A percentile compares a stretch with the other conserved stretches of the same genome.
Evolutionary conservation across 257 asterid species (phyloP).

Genomic region (Capsicum baccatum): DNA sequence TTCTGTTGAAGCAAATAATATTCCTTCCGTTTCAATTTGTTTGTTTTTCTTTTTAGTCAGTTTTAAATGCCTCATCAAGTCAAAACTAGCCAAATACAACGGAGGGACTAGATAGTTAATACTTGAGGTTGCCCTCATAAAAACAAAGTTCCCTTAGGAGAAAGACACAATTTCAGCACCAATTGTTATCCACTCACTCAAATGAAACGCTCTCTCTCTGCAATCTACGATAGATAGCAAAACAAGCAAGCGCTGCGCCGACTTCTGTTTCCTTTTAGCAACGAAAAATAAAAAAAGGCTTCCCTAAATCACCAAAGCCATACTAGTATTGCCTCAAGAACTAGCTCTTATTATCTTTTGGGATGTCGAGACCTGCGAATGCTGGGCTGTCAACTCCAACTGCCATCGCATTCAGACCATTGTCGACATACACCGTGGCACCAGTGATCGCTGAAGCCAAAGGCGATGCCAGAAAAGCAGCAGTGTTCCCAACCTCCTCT

Average conservation of each 20-base stretch:
- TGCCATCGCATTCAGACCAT: slow-evolving; percentile 86
- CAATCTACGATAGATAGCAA: neutral
- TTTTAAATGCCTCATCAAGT: too few species aligned
- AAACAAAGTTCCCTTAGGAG: neutral
- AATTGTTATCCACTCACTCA: neutral
- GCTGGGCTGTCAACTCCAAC: slow-evolving; percentile 88
- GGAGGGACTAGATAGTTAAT: neutral
- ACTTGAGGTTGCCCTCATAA: neutral
- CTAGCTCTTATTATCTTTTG: slow-evolving; percentile 49
- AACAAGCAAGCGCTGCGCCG: too few species aligned
- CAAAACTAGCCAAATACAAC: too few species aligned
- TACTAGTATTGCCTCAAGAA: slow-evolving; percentile 34
- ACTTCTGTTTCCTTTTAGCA: too few species aligned
- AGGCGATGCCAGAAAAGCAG: slow-evolving; percentile 81
- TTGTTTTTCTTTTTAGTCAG: too few species aligned
- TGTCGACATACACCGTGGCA: slow-evolving; percentile 73
- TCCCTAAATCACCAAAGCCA: neutral
- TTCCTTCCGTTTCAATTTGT: too few species aligned
- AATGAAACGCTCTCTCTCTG: neutral
- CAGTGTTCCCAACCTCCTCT: slow-evolving; percentile 86
- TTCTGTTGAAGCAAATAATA: too few species aligned
- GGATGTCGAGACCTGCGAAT: slow-evolving; percentile 62
- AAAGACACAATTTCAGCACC: neutral
- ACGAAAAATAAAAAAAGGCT: too few species aligned
- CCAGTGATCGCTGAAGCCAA: slow-evolving; percentile 88